Conservation (phyloP, 805 yeast genomes). For the Soucietia sequanensis region DNA sequence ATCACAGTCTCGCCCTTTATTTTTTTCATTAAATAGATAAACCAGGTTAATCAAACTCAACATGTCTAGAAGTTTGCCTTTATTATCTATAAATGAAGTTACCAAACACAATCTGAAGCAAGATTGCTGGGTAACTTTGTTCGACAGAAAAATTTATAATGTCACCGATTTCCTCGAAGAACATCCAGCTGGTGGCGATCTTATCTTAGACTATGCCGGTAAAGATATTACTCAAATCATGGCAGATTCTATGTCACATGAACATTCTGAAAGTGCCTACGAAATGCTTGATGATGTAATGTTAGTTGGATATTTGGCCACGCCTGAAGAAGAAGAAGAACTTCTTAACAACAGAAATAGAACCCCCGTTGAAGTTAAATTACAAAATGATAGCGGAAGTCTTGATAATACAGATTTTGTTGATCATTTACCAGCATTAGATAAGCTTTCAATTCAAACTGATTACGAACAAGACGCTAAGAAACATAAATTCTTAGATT, state of each 20-base stretch:
- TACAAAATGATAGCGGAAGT: slow-evolving; percentile 18
- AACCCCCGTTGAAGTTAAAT: slow-evolving; percentile 56
- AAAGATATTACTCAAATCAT: slow-evolving; percentile 68
- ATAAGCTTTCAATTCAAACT: slow-evolving; percentile 72
- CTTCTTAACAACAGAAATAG: slow-evolving; percentile 60
- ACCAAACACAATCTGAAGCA: slow-evolving; percentile 48
- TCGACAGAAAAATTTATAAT: slow-evolving; percentile 78
- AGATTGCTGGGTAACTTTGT: slow-evolving; percentile 80
- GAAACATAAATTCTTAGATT: slow-evolving; percentile 83
- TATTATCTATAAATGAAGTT: slow-evolving; percentile 55
- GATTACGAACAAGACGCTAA: slow-evolving; percentile 69
- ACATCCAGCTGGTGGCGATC: slow-evolving; percentile 68
- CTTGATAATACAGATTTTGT: slow-evolving; percentile 41
- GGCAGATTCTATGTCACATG: slow-evolving; percentile 70
- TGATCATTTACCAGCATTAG: slow-evolving; percentile 71
- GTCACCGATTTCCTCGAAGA: slow-evolving; percentile 71
- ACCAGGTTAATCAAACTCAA: too few species aligned
- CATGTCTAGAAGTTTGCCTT: slow-evolving; percentile 47
- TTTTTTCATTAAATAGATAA: too few species aligned
- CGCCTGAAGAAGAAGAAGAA: slow-evolving; percentile 71
- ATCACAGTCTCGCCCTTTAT: too few species aligned
- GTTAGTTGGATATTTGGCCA: slow-evolving; percentile 81
- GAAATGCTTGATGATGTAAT: slow-evolving; percentile 81
- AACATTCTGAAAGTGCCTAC: slow-evolving; percentile 82
- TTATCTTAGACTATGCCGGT: slow-evolving; percentile 59